These are phyloP conservation scores for Saraca asoca DNA, from an alignment of 331 rosid genomes.

Conservation along the genomic window DNA sequence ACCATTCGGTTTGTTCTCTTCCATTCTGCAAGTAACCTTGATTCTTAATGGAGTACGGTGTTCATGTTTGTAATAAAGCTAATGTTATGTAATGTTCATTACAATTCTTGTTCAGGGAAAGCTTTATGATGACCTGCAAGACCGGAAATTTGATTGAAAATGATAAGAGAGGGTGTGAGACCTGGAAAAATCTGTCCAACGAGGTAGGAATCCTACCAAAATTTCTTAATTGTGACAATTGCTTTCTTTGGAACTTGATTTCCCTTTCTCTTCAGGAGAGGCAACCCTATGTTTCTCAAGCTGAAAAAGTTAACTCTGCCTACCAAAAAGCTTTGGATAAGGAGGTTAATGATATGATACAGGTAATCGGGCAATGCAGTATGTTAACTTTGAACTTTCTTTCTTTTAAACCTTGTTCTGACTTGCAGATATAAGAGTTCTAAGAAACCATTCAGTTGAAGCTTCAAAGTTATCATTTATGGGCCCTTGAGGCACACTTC, in stretches of 20 bases:
- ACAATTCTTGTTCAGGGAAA: constrained; percentile 46
- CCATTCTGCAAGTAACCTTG: background rate
- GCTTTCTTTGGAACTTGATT: background rate
- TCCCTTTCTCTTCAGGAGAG: constrained; percentile 47
- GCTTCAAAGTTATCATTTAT: background rate
- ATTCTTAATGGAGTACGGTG: background rate
- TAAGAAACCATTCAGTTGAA: background rate
- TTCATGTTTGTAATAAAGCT: constrained; percentile 16
- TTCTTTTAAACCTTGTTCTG: background rate
- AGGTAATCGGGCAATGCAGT: constrained; percentile 39
- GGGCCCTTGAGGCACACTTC: background rate
- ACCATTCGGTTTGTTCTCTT: background rate
- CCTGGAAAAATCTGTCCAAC: constrained; percentile 58
- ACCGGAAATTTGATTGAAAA: constrained; percentile 28
- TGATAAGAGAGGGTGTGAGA: constrained; percentile 50
- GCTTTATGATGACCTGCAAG: constrained; percentile 32
- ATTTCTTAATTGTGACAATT: constrained; percentile 10
- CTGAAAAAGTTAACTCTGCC: constrained; percentile 37
- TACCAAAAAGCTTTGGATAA: constrained; percentile 35
- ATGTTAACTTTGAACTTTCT: background rate
- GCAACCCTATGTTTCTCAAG: constrained; percentile 40
- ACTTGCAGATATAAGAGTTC: background rate
- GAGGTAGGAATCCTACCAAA: constrained; percentile 36
- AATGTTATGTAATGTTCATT: background rate
- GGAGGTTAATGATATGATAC: constrained; percentile 36